Percentiles rank a stretch among this genome's conserved stretches.
phyloP scores from a whole-genome alignment of 176 grass and related monocot species.

The Melocanna baccifera region DNA sequence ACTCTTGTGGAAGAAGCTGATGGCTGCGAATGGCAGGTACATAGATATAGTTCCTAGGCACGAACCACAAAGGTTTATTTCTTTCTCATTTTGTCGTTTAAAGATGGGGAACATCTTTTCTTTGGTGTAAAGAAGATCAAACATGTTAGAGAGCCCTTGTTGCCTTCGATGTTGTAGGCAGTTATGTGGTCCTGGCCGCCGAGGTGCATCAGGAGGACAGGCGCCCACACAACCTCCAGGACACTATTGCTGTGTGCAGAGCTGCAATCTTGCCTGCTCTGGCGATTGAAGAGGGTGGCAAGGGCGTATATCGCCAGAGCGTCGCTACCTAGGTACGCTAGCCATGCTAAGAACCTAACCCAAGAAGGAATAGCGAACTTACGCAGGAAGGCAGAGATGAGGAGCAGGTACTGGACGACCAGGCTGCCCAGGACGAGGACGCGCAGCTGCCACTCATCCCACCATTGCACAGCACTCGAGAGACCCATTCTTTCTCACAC shows the following conservation, averaged over 20 bases:
- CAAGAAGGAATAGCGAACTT: background rate
- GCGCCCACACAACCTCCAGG: background rate
- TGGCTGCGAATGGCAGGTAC: background rate
- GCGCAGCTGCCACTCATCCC: constrained; percentile 1
- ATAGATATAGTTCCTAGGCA: too few relatives aligned
- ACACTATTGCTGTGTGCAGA: background rate
- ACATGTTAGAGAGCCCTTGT: background rate
- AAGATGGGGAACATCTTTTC: too few relatives aligned
- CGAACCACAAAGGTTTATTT: too few relatives aligned
- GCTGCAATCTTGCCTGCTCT: background rate
- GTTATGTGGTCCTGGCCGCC: background rate
- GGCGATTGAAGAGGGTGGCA: background rate
- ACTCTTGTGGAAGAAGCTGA: background rate
- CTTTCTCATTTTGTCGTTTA: too few relatives aligned
- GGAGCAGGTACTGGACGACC: background rate
- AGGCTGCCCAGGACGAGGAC: background rate
- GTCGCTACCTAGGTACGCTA: background rate
- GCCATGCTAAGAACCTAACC: background rate
- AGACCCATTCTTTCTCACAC: background rate
- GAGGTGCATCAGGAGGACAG: background rate
- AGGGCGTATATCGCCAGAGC: background rate
- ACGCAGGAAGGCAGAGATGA: too few relatives aligned
- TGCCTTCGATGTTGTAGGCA: background rate
- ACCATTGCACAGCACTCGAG: background rate
- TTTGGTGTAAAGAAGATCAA: too few relatives aligned